phyloP scores from a whole-genome alignment of 805 yeast genomes.

The Brettanomyces naardenensis region DNA sequence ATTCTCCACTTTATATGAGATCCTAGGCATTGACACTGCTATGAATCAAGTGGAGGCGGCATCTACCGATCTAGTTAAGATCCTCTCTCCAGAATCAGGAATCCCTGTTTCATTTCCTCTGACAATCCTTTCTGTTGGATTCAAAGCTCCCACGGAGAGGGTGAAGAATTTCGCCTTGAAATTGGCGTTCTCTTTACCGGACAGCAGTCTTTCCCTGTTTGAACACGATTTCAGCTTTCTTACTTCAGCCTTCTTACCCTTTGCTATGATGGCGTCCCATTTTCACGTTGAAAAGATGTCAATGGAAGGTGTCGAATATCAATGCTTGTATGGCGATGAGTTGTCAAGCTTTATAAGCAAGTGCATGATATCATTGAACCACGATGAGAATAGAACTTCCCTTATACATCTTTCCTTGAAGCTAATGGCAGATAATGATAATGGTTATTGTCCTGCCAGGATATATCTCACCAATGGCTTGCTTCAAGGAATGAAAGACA shows the following conservation, averaged over 20 bases:
- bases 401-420: conserved; percentile 28
- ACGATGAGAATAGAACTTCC: conserved; percentile 7
- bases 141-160: conserved; percentile 69
- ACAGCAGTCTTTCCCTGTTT: conserved; percentile 37
- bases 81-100: conserved; percentile 41
- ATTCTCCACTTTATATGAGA: conserved; percentile 68
- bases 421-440: conserved; percentile 38
- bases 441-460: conserved; percentile 64
- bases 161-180: conserved; percentile 58
- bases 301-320: conserved; percentile 16
- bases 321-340: conserved; percentile 53
- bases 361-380: conserved; percentile 25
- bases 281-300: conserved; percentile 37
- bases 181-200: conserved; percentile 45
- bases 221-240: conserved; percentile 34
- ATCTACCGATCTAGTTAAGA: conserved; percentile 45
- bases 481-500: conserved; percentile 36
- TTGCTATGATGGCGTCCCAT: conserved; percentile 55
- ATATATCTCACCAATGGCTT: conserved; percentile 54
- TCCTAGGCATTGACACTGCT: conserved; percentile 77
- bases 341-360: conserved; percentile 38
- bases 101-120: conserved; percentile 69
- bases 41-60: conserved; percentile 83
- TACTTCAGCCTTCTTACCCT: conserved; percentile 42
- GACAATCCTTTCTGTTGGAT: conserved; percentile 66